phyloP scores from a whole-genome alignment of 1,284 basidiomycete species.

The Marasmius tenuissimus region DNA sequence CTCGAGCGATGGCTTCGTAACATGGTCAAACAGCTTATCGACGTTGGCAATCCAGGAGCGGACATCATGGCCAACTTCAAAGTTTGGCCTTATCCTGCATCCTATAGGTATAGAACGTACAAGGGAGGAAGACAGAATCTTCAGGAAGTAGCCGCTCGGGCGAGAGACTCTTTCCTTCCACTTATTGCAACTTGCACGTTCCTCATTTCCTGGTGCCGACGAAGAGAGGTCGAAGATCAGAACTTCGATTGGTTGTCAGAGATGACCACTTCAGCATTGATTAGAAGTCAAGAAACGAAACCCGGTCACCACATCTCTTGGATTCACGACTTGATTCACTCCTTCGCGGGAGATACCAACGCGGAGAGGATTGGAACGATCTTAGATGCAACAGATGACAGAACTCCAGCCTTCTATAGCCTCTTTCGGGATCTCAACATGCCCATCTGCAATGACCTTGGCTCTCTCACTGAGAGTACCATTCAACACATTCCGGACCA shows the following conservation, averaged over 20 bases:
- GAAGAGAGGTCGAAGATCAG: neutral
- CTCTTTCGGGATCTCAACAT: neutral
- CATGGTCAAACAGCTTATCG: neutral
- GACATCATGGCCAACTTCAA: neutral
- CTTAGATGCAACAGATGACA: neutral
- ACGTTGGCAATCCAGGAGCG: neutral
- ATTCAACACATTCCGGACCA: no score
- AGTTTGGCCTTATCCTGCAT: neutral
- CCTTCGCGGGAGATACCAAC: neutral
- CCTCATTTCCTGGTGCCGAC: neutral
- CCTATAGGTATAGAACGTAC: neutral
- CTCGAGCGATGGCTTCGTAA: neutral
- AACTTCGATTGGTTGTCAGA: neutral
- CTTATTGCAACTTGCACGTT: neutral
- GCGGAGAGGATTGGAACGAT: neutral
- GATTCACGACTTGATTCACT: neutral
- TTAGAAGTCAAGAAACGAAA: no score
- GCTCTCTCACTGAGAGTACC: no score
- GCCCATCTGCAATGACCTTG: neutral
- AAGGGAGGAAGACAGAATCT: neutral
- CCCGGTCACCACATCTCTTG: neutral
- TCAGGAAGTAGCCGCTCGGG: neutral
- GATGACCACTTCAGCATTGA: neutral
- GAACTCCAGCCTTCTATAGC: neutral
- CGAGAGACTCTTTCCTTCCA: neutral